Percentiles rank a stretch among this genome's conserved stretches.
These are phyloP conservation scores for Camelina hispida DNA, from an alignment of 345 rosid genomes.

Conservation along the genomic window DNA sequence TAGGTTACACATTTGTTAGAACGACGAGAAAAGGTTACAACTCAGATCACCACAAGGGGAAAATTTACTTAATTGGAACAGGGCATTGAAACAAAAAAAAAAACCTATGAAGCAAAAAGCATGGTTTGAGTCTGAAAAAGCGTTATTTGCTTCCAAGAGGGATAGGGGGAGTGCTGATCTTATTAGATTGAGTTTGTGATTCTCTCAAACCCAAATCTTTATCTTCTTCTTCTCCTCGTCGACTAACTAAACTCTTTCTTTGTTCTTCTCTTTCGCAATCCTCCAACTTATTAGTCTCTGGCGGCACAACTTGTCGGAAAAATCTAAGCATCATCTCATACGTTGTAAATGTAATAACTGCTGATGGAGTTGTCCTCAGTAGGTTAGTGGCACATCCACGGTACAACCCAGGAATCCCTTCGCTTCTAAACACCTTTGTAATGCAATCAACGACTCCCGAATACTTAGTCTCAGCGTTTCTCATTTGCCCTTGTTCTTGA, in stretches of 20 bases:
- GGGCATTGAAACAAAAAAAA: conserved; percentile 11
- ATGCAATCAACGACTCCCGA: conserved; percentile 76
- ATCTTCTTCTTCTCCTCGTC: conserved; percentile 33
- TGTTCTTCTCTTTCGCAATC: conserved; percentile 30
- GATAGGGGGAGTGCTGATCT: conserved; percentile 39
- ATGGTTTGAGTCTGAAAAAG: conserved; percentile 14
- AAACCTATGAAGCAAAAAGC: conserved; percentile 30
- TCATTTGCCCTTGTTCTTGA: conserved; percentile 89
- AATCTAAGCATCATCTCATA: conserved; percentile 79
- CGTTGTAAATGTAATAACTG: conserved; percentile 81
- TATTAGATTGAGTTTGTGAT: conserved; percentile 41
- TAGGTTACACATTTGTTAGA: conserved; percentile 41
- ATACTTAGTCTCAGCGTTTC: conserved; percentile 57
- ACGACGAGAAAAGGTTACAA: conserved; percentile 31
- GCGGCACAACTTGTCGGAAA: conserved; percentile 50
- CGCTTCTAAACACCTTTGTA: conserved; percentile 70
- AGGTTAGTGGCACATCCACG: conserved; percentile 87
- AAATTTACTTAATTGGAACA: conserved; percentile 28
- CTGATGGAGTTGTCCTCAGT: conserved; percentile 84
- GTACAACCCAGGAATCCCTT: conserved; percentile 76
- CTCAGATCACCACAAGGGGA: conserved; percentile 28
- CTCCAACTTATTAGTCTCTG: conserved; percentile 39
- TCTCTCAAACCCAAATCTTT: conserved; percentile 38
- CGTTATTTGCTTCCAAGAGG: conserved; percentile 45
- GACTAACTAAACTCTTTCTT: conserved; percentile 36